Conservation (phyloP, 148 eudicot species). For the Rhododendron ferrugineum region DNA sequence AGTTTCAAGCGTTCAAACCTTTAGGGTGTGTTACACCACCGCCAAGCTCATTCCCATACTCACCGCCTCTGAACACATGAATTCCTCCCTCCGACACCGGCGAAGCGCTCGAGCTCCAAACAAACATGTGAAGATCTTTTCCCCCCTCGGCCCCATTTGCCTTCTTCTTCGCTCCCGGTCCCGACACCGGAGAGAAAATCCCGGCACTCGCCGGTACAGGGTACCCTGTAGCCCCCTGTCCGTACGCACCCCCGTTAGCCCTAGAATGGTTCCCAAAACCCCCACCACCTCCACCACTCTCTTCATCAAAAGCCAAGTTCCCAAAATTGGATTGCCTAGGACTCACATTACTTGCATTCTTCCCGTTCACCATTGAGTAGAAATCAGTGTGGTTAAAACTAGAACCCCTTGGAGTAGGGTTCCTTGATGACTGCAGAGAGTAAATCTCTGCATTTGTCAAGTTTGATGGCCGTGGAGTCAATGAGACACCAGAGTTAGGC, state of each 20-base stretch:
- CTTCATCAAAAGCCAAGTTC: constrained; percentile 69
- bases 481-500: constrained; percentile 33
- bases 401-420: constrained; percentile 81
- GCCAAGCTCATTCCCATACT: constrained; percentile 55
- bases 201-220: constrained; percentile 65
- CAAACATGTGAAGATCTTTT: constrained; percentile 79
- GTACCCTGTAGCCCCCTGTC: constrained; percentile 49
- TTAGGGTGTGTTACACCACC: constrained; percentile 55
- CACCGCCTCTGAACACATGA: constrained; percentile 76
- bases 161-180: constrained; percentile 77
- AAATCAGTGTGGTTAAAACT: constrained; percentile 88
- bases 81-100: constrained; percentile 88
- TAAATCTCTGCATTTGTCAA: constrained; percentile 90
- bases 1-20: constrained; percentile 32
- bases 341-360: constrained; percentile 42
- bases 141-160: constrained; percentile 35
- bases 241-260: constrained; percentile 51
- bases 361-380: constrained; percentile 67
- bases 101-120: constrained; percentile 80
- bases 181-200: constrained; percentile 37
- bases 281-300: constrained; percentile 33
- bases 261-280: constrained; percentile 24
- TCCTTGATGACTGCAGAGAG: constrained; percentile 68
- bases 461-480: constrained; percentile 68
- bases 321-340: constrained; percentile 81